Evolutionary conservation across 352 stramenopile species (phyloP), one percentile per base, ranked within the genome.

Genomic region (Pythium aquatile): DNA sequence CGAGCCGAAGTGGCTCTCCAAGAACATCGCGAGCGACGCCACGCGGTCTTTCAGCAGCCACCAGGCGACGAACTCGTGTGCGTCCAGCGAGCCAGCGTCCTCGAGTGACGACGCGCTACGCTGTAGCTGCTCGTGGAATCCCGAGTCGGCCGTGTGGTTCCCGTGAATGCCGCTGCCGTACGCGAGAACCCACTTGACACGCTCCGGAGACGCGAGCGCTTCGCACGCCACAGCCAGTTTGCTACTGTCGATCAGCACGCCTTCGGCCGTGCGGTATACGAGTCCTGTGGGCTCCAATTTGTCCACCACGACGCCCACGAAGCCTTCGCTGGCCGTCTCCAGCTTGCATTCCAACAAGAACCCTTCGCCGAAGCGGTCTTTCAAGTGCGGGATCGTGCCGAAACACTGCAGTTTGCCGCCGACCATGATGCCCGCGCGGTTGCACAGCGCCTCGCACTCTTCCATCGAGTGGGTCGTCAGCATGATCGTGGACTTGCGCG

Each of bases 391-490:
- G 29, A 96, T 87, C 20, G 69, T 97, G 24, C 97, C 97, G 52
- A 99, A 77, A 73, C 97, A 99, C n/a, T 87, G 83, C 44, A 99
- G 73, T 4, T 84, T 85, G 26, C 97, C 97, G 40, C 87, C 91
- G 1, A 98, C 94, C 97, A 99, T 99, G 68, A 99, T 99, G 13
- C 88, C 97, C 14, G 98, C 96, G 32, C 90, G 85, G 48, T 84
- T 93, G 63, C 94, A 98, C 2, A 99, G 74, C 7, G 88, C 89
- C 69, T 99, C 97, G 37, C 90, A 97, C 66, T 99, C 97, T 54
- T 98, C 87, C 97, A 99, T 99, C 37, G 86, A 94, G 66, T 99
- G 97, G 0, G 96, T 99, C 20, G 96, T 99, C 32, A 98, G 79
- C 55, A 94, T 72, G 46, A 94, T 76, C 2, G 85, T 91, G 32